phyloP scores from a whole-genome alignment of 495 filamentous ascomycete species.

The Neurospora africana region DNA sequence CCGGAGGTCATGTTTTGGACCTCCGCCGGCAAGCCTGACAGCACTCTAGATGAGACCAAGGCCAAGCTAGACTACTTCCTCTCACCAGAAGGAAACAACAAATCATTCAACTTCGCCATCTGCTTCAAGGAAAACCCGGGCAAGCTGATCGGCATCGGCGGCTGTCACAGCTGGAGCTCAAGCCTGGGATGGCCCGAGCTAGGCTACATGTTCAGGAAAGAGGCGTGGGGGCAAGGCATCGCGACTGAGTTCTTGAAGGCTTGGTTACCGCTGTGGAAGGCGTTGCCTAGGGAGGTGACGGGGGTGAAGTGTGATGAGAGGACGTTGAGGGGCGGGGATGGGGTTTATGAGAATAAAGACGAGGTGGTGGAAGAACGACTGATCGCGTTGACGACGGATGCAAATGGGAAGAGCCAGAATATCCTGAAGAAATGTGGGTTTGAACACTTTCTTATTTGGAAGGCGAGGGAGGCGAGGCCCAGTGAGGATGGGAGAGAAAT shows the following conservation, averaged over 20 bases:
- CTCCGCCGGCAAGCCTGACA: conserved; percentile 23
- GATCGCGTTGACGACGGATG: conserved; percentile 23
- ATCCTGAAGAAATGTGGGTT: conserved; percentile 32
- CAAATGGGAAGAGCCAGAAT: conserved; percentile 26
- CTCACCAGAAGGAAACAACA: conserved; percentile 16
- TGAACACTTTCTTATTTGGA: conserved; percentile 17
- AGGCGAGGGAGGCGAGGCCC: conserved; percentile 9
- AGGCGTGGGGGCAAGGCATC: conserved; percentile 35
- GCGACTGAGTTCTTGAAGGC: conserved; percentile 36
- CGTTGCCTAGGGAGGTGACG: conserved; percentile 25
- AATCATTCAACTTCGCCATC: conserved; percentile 30
- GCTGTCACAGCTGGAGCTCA: conserved; percentile 13
- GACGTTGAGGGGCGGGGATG: conserved; percentile 5
- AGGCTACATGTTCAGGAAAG: conserved; percentile 36
- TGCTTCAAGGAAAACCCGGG: conserved; percentile 22
- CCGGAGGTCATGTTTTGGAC: conserved; percentile 43
- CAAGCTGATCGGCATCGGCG: conserved; percentile 32
- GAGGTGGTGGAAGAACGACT: conserved; percentile 20
- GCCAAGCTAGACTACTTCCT: conserved; percentile 21
- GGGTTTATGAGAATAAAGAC: conserved; percentile 11
- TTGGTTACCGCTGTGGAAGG: conserved; percentile 27
- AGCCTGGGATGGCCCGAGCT: conserved; percentile 35
- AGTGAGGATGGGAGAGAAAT: background rate
- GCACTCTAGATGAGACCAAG: conserved; percentile 23
- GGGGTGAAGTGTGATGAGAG: conserved; percentile 16